Percentiles rank a stretch among this genome's conserved stretches.
These are phyloP conservation scores for Nepenthes alata DNA, from an alignment of 179 eudicot species.

Conservation along the genomic window DNA sequence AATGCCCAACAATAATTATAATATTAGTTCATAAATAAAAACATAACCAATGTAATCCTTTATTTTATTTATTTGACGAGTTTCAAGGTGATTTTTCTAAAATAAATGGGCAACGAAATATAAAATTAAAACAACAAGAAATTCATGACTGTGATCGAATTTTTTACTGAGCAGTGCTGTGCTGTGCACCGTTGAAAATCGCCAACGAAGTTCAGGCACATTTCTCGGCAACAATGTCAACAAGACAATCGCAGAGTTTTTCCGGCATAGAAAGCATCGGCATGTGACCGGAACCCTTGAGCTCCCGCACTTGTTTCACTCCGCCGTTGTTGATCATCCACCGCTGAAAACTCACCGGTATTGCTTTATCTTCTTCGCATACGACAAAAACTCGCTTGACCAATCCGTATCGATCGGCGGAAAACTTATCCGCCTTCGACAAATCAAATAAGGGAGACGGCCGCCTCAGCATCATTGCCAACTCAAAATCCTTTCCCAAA, in stretches of 20 bases:
- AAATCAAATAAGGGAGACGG: constrained; percentile 34
- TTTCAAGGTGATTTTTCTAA: no score
- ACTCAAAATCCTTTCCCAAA: constrained; percentile 25
- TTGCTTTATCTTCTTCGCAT: constrained; percentile 28
- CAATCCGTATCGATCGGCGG: constrained; percentile 30
- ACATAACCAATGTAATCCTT: no score
- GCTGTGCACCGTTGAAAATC: no score
- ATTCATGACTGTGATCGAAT: no score
- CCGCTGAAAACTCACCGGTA: constrained; percentile 21
- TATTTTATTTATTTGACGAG: no score
- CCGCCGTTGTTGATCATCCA: constrained; percentile 43
- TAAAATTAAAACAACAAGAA: no score
- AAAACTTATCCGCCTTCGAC: constrained; percentile 15
- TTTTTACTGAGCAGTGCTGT: no score
- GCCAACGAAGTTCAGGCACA: no score
- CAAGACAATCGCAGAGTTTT: constrained; percentile 26
- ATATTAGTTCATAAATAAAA: no score
- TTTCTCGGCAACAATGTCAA: constrained; percentile 20
- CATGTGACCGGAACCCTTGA: constrained; percentile 57
- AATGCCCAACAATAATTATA: no score
- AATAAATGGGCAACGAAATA: no score
- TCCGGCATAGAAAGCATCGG: constrained; percentile 43
- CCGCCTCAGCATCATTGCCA: constrained; percentile 25
- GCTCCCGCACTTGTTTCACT: constrained; percentile 24
- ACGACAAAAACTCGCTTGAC: constrained; percentile 31